Evolutionary conservation across 768 basidiomycete species (phyloP), one percentile per base, ranked within the genome.

Genomic region (Lactifluus subvellereus): DNA sequence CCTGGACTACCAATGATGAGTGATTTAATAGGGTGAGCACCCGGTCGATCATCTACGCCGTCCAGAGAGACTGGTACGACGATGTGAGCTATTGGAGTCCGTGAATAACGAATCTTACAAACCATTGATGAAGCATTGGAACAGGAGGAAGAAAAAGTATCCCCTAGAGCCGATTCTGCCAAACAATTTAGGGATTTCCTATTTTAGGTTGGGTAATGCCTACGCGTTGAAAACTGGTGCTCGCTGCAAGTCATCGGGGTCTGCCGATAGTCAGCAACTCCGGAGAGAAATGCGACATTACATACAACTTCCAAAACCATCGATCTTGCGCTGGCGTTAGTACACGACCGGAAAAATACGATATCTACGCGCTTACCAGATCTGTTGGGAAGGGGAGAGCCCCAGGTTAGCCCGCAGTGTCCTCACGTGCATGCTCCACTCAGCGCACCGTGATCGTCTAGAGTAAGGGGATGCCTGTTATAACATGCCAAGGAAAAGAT

Each of bases 41-140:
- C 82, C 11, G 82, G 80, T 27, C 73, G 72, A 63, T 86, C 86
- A 62, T 86, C 78, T 14, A 82, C 73, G 4, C 94, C 94, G 70
- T 98, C 96, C 20, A 89, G 59, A 1, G 82, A 84, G 62, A 85
- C 90, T 87, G 62, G 58, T 20, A 35, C 53, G 6, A 33, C 8
- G n/a, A 38, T n/a, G 14, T 63, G 35, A 59, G 52, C 14, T 27
- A 71, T 37, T 30, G 33, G 30, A 33, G 11, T 37, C 32, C 52
- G 62, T 38, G 61, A 50, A 47, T 53, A 57, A 59, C 13, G 11
- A 57, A 22, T 47, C 66, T 49, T 16, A 56, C 82, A 57, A 68
- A 89, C 90, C 83, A 66, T 88, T 87, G 68, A 89, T 84, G 73
- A 95, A 95, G 68, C 90, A 91, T 68, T 99, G 96, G 79, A 99